Base-by-base conservation (phyloP, 495 filamentous ascomycete genomes). In the Xylaria grammica region DNA sequence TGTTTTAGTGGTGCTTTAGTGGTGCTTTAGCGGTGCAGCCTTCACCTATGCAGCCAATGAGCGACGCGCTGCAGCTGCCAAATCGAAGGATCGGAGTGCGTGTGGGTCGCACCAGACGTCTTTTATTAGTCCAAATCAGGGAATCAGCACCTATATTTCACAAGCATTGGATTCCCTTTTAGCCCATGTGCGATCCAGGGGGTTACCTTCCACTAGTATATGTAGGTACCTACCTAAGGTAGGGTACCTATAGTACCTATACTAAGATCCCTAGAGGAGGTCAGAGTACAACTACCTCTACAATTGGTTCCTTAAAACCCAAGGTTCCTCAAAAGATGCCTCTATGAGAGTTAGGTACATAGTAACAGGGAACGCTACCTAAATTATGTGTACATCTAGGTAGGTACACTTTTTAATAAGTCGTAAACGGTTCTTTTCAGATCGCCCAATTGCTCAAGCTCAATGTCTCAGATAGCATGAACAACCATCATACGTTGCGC, bases 141-240 rank as follows among this genome's bases (percentile, higher is more conserved):
- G 27, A 30, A 9, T 32, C 20, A 9, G 29, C 19, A 34, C 9
- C 11, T 15, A 6, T 53, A 53, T 53, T 32, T 53, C 32, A 55
- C 13, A 11, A 26, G 32, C 32, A 55, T n/a, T 27, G 3, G 32
- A 3, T 38, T 54, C 30, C n/a, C n/a, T 11, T 36, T 36, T 36
- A 36, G 34, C 34, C 34, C 55, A 60, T 60, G 58, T 60, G 30
- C 30, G 58, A 60, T 51, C 30, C 58, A 60, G 45, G 58, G 58
- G 58, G n/a, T n/a, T n/a, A n/a, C n/a, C n/a, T 22, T 29, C 22
- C 15, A 11, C 20, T 22, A 19, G 44, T 15, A 30, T 15, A 42
- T 9, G 3, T 42, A 36, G 11, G 34, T 36, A 50, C 20, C 2
- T 27, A 27, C 24, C 17, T 4, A 11, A 6, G 34, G 40, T 42